Evolutionary conservation across 768 basidiomycete species (phyloP).

Genomic region (Tricholoma furcatifolium): DNA sequence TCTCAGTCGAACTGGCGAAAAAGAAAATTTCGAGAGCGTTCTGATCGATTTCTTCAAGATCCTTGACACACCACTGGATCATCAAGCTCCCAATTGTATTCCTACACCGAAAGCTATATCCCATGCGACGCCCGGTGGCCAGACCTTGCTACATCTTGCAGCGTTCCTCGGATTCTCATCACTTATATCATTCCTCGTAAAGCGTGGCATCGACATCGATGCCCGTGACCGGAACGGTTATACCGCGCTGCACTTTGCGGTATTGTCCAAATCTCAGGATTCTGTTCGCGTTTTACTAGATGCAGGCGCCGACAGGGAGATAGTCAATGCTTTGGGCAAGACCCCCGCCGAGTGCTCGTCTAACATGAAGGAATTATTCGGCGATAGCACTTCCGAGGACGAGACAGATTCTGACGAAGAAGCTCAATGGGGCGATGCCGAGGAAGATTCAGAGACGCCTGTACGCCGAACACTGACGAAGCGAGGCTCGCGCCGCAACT

Average conservation of each 20-base stretch:
- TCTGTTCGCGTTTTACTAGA: conserved; percentile 69
- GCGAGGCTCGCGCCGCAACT: conserved; percentile 34
- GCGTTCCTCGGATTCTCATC: conserved; percentile 73
- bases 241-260: conserved; percentile 88
- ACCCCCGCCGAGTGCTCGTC: conserved; percentile 61
- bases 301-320: conserved; percentile 77
- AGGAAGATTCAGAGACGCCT: conserved; percentile 57
- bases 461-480: conserved; percentile 31
- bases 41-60: conserved; percentile 81
- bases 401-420: conserved; percentile 41
- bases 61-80: conserved; percentile 62
- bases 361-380: conserved; percentile 36
- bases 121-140: conserved; percentile 66
- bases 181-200: conserved; percentile 70
- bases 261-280: conserved; percentile 56
- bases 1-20: conserved; percentile 51
- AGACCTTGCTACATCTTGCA: conserved; percentile 89
- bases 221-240: conserved; percentile 86
- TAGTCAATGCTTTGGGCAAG: conserved; percentile 71
- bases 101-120: conserved; percentile 62
- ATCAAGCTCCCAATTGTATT: conserved; percentile 37
- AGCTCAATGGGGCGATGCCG: conserved; percentile 66
- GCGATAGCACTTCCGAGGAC: conserved; percentile 24
- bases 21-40: conserved; percentile 67
- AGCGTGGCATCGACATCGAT: conserved; percentile 75